Base-by-base conservation (phyloP, 768 basidiomycete species). In the Glaciozyma antarctica region DNA sequence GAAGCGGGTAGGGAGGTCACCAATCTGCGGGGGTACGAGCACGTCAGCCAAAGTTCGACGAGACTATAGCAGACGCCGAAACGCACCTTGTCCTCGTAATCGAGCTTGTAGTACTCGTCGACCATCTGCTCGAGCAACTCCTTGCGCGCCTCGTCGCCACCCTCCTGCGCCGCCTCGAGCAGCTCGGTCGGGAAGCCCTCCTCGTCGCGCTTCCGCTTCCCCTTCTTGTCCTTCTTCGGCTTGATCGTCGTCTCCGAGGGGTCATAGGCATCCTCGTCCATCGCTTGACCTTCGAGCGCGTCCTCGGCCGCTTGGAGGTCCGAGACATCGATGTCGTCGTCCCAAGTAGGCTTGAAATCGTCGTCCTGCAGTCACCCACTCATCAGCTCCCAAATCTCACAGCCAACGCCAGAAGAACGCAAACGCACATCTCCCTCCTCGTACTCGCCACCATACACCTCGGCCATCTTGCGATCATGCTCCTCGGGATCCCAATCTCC, bases 1-100 rank as follows among this genome's bases (percentile, higher is more conserved):
- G 83, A 99, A 99, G 16, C 90, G 86, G 0, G 92, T 98, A 3
- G 91, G 86, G 73, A 92, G 78, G 74, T 86, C 89, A 10, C 85
- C 92, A 58, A 94, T 86, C 93, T 93, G 73, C 28, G 43, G 38
- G 5, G 19, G n/a, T 22, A 16, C n/a, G 2, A 43, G 69, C 53
- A 47, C 38, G 57, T 57, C 3, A 49, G 19, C 19, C 12, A 30
- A 47, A 13, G 2, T 4, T 5, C 53, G 47, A 26, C n/a, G 65
- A 5, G 4, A 16, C 4, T 41, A n/a, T 47, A 47, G 9, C 43
- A 57, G 26, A 17, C 12, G 41, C 28, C 38, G 5, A 52, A 34
- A 80, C 86, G 73, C 66, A 92, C 93, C 80, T 97, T 83, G 73
- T 94, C 93, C 76, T 97, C 97, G 79, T 97, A 94, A 66, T 97